These are phyloP conservation scores for Auxenochlorella pyrenoidosa DNA, from an alignment of 139 green algal genomes.

Conservation along the genomic window DNA sequence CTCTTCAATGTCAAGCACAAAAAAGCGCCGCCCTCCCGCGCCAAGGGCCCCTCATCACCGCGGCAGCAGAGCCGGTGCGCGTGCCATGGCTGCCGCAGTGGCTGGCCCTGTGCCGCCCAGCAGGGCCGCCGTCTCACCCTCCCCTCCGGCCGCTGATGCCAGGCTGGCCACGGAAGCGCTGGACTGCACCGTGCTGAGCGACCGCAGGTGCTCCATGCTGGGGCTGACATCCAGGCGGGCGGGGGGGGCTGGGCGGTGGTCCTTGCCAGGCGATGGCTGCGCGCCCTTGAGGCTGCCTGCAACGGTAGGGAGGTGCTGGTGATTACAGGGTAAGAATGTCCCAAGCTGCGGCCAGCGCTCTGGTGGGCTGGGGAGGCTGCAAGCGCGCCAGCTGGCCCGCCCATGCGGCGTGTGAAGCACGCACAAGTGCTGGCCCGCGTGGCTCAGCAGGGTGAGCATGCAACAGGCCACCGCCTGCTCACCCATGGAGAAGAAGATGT, in stretches of 20 bases:
- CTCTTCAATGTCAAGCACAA: no score
- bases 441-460: not conserved
- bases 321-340: no score
- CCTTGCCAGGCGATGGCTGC: not conserved
- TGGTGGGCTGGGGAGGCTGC: not conserved
- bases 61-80: not conserved
- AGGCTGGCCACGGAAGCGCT: not conserved
- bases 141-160: not conserved
- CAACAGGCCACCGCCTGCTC: not conserved
- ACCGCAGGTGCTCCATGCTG: constrained; percentile 53
- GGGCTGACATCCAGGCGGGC: constrained; percentile 45
- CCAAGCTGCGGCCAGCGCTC: not conserved
- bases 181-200: not conserved
- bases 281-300: constrained; percentile 22
- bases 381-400: not conserved
- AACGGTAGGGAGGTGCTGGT: not conserved
- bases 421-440: not conserved
- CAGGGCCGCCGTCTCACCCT: not conserved
- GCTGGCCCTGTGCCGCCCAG: not conserved
- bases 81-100: not conserved
- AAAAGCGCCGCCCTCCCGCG: no score
- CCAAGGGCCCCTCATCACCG: not conserved
- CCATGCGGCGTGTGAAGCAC: not conserved
- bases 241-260: not conserved
- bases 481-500: constrained; percentile 84